Evolutionary conservation across 2,329 filamentous ascomycete species (phyloP).

Genomic region (Dothistroma septosporum): DNA sequence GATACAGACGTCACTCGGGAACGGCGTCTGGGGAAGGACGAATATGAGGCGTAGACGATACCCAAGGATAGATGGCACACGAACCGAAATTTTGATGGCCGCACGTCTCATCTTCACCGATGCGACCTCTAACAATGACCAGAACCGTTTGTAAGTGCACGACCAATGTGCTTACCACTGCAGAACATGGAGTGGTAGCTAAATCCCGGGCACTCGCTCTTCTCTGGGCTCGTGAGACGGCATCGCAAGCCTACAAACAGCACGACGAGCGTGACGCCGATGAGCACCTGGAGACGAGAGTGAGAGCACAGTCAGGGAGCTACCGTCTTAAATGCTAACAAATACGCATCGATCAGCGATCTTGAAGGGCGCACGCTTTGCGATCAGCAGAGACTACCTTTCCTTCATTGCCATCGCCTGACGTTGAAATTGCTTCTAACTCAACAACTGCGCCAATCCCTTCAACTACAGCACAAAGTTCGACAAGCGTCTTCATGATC

Average conservation of each 20-base stretch:
- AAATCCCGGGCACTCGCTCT: constrained; percentile 8
- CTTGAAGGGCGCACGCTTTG: not conserved
- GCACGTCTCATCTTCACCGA: not conserved
- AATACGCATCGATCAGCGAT: not conserved
- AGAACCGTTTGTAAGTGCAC: constrained; percentile 6
- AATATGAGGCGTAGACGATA: not conserved
- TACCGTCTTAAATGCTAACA: not conserved
- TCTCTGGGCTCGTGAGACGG: constrained; percentile 1
- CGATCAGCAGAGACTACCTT: not conserved
- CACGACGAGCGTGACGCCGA: not conserved
- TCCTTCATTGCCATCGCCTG: not conserved
- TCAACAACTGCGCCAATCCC: not conserved
- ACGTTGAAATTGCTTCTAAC: not conserved
- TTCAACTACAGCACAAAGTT: not conserved
- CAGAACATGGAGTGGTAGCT: not conserved
- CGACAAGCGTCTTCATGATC: no score
- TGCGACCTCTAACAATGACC: not conserved
- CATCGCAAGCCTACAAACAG: not conserved
- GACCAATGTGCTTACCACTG: constrained; percentile 4
- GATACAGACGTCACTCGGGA: not conserved
- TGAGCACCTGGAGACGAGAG: not conserved
- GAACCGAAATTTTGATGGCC: not conserved
- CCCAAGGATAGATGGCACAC: not conserved
- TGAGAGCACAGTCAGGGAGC: not conserved
- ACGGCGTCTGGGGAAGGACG: not conserved